phyloP scores from a whole-genome alignment of 2,329 filamentous ascomycete genomes.

The Diaporthe nobilis region DNA sequence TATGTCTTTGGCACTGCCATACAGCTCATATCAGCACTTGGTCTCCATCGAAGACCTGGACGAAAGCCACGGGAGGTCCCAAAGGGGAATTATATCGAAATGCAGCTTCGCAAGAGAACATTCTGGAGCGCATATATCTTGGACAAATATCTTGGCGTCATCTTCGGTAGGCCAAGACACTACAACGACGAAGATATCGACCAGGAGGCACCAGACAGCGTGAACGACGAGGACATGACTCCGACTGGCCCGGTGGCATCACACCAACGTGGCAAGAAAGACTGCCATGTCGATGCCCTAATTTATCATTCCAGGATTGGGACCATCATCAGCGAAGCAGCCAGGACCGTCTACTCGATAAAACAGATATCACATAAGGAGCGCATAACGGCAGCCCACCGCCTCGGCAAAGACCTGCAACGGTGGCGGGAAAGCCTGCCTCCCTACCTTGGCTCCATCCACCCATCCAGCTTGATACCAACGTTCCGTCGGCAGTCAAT shows the following conservation, averaged over 20 bases:
- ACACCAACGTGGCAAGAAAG: conserved; percentile 58
- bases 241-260: conserved; percentile 49
- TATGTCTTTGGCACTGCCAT: conserved; percentile 70
- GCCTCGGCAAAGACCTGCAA: conserved; percentile 57
- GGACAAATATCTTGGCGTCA: conserved; percentile 75
- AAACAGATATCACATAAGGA: conserved; percentile 50
- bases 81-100: conserved; percentile 58
- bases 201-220: conserved; percentile 67
- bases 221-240: conserved; percentile 71
- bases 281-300: conserved; percentile 14
- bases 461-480: conserved; percentile 60
- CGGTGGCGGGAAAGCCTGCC: conserved; percentile 58
- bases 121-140: conserved; percentile 76
- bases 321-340: conserved; percentile 43
- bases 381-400: conserved; percentile 52
- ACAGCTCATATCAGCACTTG: conserved; percentile 64
- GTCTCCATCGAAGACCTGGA: conserved; percentile 49
- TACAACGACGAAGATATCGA: conserved; percentile 76
- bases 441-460: conserved; percentile 58
- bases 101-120: conserved; percentile 68
- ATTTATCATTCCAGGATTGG: conserved; percentile 41
- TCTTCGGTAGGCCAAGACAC: conserved; percentile 71
- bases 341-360: conserved; percentile 53
- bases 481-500: conserved; percentile 64
- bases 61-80: conserved; percentile 5